phyloP scores from a whole-genome alignment of 371 early-diverging fungal genomes.

The Actinomortierella ambigua region DNA sequence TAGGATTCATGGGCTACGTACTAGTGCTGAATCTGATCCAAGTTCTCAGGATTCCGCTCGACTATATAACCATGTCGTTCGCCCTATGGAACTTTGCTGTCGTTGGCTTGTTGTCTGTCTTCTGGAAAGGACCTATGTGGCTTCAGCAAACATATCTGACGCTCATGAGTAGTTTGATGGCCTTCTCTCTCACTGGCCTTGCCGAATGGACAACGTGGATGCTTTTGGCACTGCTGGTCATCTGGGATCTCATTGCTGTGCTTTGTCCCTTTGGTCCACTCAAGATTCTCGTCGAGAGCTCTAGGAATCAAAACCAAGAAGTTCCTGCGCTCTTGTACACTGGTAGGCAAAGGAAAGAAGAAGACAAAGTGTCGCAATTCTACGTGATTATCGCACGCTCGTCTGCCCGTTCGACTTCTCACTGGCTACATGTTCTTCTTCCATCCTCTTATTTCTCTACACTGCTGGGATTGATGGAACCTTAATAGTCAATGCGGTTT shows the following conservation, averaged over 20 bases:
- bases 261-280: constrained; percentile 92
- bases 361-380: too few relatives aligned
- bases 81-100: constrained; percentile 81
- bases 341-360: constrained; percentile 4
- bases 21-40: constrained; percentile 64
- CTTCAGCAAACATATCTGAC: constrained; percentile 83
- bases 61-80: constrained; percentile 76
- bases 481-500: constrained; percentile 65
- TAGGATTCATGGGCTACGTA: constrained; percentile 81
- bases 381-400: too few relatives aligned
- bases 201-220: constrained; percentile 87
- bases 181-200: constrained; percentile 75
- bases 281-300: constrained; percentile 79
- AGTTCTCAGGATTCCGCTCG: constrained; percentile 72
- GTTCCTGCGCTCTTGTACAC: constrained; percentile 85
- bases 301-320: constrained; percentile 71
- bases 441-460: neutral
- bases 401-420: too few relatives aligned
- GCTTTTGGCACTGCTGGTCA: constrained; percentile 75
- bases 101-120: constrained; percentile 78
- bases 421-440: constrained; percentile 15
- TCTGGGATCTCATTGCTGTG: constrained; percentile 91
- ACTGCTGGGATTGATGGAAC: neutral
- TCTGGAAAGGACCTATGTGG: constrained; percentile 83
- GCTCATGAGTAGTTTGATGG: constrained; percentile 84